A percentile compares a stretch with the other conserved stretches of the same genome.
These are phyloP conservation scores for Rhododendron ovatum DNA, from an alignment of 148 eudicot species.

Conservation along the genomic window DNA sequence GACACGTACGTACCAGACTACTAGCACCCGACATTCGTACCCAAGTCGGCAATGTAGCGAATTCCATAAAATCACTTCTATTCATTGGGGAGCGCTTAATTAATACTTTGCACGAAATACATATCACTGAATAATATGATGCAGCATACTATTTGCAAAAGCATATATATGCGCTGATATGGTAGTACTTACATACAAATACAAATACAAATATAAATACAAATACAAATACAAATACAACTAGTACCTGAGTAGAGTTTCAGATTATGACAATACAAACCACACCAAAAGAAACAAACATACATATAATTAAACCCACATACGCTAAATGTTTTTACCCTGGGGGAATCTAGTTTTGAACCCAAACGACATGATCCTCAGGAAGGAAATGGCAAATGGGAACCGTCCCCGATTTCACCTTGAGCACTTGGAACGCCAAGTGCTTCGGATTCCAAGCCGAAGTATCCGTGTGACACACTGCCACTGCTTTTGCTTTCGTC, in stretches of 20 bases:
- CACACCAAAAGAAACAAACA: neutral
- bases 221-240: neutral
- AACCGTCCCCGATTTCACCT: conserved; percentile 31
- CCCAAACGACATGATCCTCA: conserved; percentile 24
- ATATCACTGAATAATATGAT: neutral
- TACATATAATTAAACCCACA: neutral
- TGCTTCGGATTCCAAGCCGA: conserved; percentile 44
- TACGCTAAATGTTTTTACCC: neutral
- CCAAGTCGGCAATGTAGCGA: neutral
- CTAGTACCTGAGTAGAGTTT: neutral
- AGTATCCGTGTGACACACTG: conserved; percentile 38
- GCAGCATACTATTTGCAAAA: neutral
- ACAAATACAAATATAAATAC: no score
- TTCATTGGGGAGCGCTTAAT: neutral
- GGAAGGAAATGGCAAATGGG: conserved; percentile 28
- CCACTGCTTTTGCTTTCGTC: conserved; percentile 19
- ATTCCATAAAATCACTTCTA: neutral
- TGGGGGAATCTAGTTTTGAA: conserved; percentile 7
- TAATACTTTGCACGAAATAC: neutral
- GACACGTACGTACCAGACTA: no score
- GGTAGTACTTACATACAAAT: neutral
- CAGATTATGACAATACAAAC: neutral
- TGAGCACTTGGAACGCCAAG: conserved; percentile 33
- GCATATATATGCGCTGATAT: neutral
- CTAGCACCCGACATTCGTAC: no score